phyloP scores from a whole-genome alignment of 306 rosid genomes.

The Cucurbita argyrosperma region DNA sequence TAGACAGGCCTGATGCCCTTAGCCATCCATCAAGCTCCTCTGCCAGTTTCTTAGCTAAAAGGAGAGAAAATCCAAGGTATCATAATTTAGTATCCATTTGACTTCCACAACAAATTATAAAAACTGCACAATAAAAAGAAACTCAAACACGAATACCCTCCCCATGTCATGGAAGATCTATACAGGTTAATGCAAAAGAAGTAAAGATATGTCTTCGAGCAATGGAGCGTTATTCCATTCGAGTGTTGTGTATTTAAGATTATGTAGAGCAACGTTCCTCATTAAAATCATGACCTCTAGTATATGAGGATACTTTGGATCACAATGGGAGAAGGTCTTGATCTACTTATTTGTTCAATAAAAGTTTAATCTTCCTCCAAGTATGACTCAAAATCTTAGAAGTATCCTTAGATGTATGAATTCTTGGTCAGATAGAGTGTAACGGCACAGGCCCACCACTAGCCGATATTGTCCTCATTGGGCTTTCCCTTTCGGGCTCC shows the following conservation, averaged over 20 bases:
- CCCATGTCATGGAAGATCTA: not conserved
- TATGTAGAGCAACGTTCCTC: not conserved
- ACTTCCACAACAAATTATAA: not conserved
- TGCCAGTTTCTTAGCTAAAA: constrained; percentile 42
- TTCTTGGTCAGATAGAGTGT: too few species aligned
- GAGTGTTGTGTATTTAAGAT: not conserved
- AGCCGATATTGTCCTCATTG: too few species aligned
- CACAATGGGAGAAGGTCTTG: not conserved
- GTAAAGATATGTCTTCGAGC: not conserved
- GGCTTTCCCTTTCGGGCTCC: too few species aligned
- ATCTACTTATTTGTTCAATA: not conserved
- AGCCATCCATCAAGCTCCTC: constrained; percentile 80
- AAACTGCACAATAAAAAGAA: not conserved
- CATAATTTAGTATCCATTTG: not conserved
- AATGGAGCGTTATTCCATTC: not conserved
- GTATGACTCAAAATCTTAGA: not conserved
- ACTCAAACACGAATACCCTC: not conserved
- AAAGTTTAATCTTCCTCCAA: not conserved
- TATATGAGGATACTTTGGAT: not conserved
- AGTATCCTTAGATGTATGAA: not conserved
- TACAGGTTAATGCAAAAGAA: not conserved
- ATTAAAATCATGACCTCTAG: not conserved
- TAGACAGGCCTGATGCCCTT: constrained; percentile 36
- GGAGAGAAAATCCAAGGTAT: not conserved
- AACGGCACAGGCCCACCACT: too few species aligned